Evolutionary conservation across 768 basidiomycete species (phyloP).

Genomic region (Amanita muscaria): DNA sequence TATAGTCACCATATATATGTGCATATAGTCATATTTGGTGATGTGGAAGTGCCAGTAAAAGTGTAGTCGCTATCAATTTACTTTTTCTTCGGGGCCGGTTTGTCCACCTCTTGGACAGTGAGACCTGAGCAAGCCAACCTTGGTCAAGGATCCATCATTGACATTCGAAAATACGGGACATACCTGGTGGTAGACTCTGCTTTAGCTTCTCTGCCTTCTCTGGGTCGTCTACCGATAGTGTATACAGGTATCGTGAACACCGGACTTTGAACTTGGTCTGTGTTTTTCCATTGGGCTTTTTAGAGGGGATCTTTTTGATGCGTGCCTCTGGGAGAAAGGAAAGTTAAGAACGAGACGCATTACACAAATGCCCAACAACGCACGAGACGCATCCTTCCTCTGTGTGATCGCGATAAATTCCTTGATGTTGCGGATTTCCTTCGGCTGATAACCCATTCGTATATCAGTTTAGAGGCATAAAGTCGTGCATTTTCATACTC

Average conservation of each 20-base stretch:
- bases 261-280: slow-evolving; percentile 98
- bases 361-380: slow-evolving; percentile 28
- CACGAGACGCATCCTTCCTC: slow-evolving; percentile 95
- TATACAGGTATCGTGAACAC: slow-evolving; percentile 95
- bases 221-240: slow-evolving; percentile 89
- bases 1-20: slow-evolving; percentile 18
- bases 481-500: neutral
- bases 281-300: slow-evolving; percentile 58
- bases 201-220: slow-evolving; percentile 98
- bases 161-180: slow-evolving; percentile 20
- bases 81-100: slow-evolving; percentile 60
- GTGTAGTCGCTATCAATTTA: slow-evolving; percentile 21
- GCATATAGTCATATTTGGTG: slow-evolving; percentile 10
- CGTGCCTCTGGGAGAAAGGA: slow-evolving; percentile 63
- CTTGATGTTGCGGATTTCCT: slow-evolving; percentile 98
- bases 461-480: neutral
- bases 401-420: slow-evolving; percentile 94
- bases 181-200: slow-evolving; percentile 92
- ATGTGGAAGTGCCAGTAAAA: no score
- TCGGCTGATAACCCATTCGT: slow-evolving; percentile 51
- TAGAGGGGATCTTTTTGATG: slow-evolving; percentile 89
- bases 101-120: slow-evolving; percentile 61
- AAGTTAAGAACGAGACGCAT: neutral
- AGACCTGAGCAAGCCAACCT: slow-evolving; percentile 39
- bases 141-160: neutral